Conservation (phyloP, 2,329 filamentous ascomycete species). For the Neonectria magnoliae region DNA sequence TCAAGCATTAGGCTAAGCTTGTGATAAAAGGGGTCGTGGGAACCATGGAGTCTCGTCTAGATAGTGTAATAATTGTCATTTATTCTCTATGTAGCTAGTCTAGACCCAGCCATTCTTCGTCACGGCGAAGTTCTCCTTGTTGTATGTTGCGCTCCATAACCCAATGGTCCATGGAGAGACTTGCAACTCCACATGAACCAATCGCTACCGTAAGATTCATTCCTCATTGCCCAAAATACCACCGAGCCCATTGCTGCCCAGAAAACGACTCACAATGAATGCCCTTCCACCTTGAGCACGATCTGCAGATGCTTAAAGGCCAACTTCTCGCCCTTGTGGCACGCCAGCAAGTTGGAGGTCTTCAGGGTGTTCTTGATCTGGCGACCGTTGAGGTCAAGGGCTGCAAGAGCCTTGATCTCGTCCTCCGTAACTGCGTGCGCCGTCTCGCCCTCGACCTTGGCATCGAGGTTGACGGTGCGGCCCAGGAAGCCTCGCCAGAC, state of each 20-base stretch:
- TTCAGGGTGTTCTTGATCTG: slow-evolving; percentile 63
- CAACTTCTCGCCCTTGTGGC: slow-evolving; percentile 44
- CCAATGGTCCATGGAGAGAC: not conserved
- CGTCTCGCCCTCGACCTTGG: slow-evolving; percentile 35
- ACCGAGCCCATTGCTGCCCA: not conserved
- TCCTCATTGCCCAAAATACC: not conserved
- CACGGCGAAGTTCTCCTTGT: not conserved
- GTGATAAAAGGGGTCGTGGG: no score
- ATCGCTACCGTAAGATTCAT: not conserved
- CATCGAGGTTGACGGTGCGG: slow-evolving; percentile 40
- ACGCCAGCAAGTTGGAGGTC: slow-evolving; percentile 46
- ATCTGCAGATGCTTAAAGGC: slow-evolving; percentile 43
- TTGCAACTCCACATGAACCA: not conserved
- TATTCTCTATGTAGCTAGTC: not conserved
- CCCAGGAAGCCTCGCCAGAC: slow-evolving; percentile 55
- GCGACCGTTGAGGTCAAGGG: slow-evolving; percentile 57
- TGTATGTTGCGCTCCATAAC: not conserved
- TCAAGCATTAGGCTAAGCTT: no score
- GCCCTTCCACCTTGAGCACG: slow-evolving; percentile 45
- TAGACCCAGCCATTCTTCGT: not conserved
- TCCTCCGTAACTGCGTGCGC: slow-evolving; percentile 45
- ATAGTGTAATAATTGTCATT: not conserved
- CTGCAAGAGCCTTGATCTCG: slow-evolving; percentile 49
- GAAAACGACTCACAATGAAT: slow-evolving; percentile 36
- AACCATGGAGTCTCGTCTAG: no score